Conservation (phyloP, 225 moss, liverwort and hornwort species). For the Sphagnum contortum region DNA sequence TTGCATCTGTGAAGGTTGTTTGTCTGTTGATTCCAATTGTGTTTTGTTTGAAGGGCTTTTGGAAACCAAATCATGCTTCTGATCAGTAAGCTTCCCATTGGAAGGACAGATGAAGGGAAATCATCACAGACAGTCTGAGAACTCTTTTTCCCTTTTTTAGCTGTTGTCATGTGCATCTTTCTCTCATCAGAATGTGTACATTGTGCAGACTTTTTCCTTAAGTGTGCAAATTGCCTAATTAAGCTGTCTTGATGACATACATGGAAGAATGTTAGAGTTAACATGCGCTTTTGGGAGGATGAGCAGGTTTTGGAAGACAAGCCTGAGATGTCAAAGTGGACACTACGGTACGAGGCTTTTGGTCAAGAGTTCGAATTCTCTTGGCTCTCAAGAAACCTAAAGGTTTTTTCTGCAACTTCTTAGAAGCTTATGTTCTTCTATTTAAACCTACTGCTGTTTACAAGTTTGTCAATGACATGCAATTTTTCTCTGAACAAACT, state of each 20-base stretch:
- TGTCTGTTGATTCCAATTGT: background rate
- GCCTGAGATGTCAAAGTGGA: slow-evolving; percentile 92
- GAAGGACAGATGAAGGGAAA: too few species aligned
- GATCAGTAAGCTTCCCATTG: background rate
- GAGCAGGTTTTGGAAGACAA: slow-evolving; percentile 60
- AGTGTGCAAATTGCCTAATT: too few species aligned
- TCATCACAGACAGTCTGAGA: too few species aligned
- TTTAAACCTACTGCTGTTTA: too few species aligned
- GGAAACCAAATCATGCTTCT: background rate
- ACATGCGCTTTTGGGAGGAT: too few species aligned
- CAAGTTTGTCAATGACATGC: too few species aligned
- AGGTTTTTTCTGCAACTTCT: slow-evolving; percentile 24
- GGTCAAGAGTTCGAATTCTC: slow-evolving; percentile 92
- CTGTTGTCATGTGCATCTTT: background rate
- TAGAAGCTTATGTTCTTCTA: too few species aligned
- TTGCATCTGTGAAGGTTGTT: slow-evolving; percentile 67
- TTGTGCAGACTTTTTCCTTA: too few species aligned
- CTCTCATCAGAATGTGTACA: background rate
- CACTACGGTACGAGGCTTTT: slow-evolving; percentile 70
- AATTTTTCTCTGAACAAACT: too few species aligned
- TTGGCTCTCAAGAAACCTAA: slow-evolving; percentile 84
- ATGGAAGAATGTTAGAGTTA: too few species aligned
- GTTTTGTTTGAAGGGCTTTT: background rate
- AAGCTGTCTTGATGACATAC: too few species aligned
- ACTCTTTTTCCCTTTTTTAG: slow-evolving; percentile 1